Percentiles rank a stretch among this genome's conserved stretches.
Evolutionary conservation across 225 moss, liverwort and hornwort genomes (phyloP).

Genomic region (Physcomitrellopsis africana): DNA sequence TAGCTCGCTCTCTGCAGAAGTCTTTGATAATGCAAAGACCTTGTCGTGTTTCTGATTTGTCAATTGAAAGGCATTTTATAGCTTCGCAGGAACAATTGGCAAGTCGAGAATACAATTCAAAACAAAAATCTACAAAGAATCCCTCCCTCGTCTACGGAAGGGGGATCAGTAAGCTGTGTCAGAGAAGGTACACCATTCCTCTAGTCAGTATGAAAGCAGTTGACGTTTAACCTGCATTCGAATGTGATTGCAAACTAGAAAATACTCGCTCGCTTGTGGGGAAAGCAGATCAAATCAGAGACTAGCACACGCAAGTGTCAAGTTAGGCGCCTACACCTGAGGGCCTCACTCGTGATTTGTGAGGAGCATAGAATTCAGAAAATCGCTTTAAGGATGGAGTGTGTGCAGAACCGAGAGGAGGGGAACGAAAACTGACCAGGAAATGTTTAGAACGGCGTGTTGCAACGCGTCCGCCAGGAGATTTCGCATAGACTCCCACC

Average conservation of each 20-base stretch:
- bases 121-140: conserved; percentile 4
- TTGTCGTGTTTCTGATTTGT: background rate
- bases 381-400: background rate
- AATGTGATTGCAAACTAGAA: background rate
- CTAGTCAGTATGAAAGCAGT: conserved; percentile 9
- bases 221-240: conserved; percentile 1
- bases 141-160: background rate
- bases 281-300: too few relatives aligned
- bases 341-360: background rate
- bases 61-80: background rate
- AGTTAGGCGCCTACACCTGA: background rate
- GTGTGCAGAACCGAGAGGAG: background rate
- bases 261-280: too few relatives aligned
- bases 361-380: background rate
- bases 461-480: conserved; percentile 30
- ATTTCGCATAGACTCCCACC: conserved; percentile 43
- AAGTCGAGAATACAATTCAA: conserved; percentile 6
- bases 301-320: background rate
- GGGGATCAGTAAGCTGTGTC: conserved; percentile 17
- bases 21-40: too few relatives aligned
- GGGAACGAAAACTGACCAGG: conserved; percentile 31
- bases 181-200: conserved; percentile 11
- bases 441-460: conserved; percentile 44
- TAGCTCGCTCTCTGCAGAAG: too few relatives aligned
- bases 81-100: conserved; percentile 5